These are phyloP conservation scores for Articulospora tetracladia DNA, from an alignment of 495 filamentous ascomycete genomes.

Conservation along the genomic window DNA sequence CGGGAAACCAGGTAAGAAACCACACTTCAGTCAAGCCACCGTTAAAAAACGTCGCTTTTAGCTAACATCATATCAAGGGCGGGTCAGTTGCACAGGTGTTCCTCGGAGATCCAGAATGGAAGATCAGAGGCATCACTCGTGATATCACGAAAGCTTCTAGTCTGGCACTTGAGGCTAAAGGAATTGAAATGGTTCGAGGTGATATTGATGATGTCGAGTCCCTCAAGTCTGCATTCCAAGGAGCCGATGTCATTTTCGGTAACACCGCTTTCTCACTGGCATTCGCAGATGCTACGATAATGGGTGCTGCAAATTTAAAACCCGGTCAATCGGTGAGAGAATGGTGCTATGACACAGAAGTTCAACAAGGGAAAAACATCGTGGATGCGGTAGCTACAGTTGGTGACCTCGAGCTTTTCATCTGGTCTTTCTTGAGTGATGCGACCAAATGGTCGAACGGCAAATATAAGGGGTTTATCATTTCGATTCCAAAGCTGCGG, in stretches of 20 bases:
- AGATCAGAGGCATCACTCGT: slow-evolving; percentile 39
- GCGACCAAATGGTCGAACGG: slow-evolving; percentile 29
- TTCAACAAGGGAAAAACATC: slow-evolving; percentile 31
- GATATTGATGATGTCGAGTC: slow-evolving; percentile 40
- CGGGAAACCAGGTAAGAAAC: slow-evolving; percentile 14
- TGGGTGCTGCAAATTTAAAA: slow-evolving; percentile 24
- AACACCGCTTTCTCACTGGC: slow-evolving; percentile 47
- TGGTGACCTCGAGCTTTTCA: slow-evolving; percentile 39
- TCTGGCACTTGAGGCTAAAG: slow-evolving; percentile 29
- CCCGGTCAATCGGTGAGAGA: slow-evolving; percentile 28
- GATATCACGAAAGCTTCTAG: slow-evolving; percentile 31
- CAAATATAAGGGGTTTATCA: slow-evolving; percentile 34
- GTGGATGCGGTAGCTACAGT: slow-evolving; percentile 46
- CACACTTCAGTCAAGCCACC: too few species aligned
- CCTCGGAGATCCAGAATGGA: slow-evolving; percentile 33
- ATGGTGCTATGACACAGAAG: slow-evolving; percentile 6
- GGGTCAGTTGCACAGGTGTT: slow-evolving; percentile 38
- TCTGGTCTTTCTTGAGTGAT: slow-evolving; percentile 35
- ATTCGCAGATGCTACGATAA: slow-evolving; percentile 25
- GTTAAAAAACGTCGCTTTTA: too few species aligned
- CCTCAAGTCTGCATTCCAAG: slow-evolving; percentile 41
- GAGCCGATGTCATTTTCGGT: slow-evolving; percentile 39
- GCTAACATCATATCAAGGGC: too few species aligned
- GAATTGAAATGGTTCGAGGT: slow-evolving; percentile 43
- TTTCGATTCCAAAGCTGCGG: slow-evolving; percentile 34